phyloP scores from a whole-genome alignment of 768 basidiomycete genomes.

The Tylopilus felleus region DNA sequence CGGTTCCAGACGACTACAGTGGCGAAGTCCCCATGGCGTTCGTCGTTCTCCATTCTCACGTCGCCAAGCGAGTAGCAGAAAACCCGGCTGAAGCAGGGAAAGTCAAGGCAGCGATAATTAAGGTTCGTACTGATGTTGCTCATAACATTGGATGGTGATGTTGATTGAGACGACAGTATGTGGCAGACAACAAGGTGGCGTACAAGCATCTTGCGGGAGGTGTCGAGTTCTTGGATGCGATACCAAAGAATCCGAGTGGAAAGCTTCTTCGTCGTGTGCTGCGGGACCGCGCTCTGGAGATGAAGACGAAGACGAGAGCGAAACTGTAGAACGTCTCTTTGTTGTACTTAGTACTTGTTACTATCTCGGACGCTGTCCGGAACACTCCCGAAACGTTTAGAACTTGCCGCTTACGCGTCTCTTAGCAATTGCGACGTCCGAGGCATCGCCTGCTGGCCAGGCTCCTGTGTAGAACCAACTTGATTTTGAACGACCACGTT shows the following conservation, averaged over 20 bases:
- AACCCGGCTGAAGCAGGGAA: conserved; percentile 28
- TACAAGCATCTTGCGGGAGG: conserved; percentile 63
- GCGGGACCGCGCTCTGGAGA: conserved; percentile 46
- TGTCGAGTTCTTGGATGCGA: conserved; percentile 50
- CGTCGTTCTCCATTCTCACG: conserved; percentile 48
- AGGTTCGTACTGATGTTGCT: conserved; percentile 34
- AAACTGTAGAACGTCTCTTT: conserved; percentile 16
- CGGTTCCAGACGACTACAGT: conserved; percentile 63
- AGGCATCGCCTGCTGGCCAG: conserved; percentile 1
- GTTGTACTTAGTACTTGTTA: too few species aligned
- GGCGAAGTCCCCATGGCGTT: conserved; percentile 74
- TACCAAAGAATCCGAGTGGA: conserved; percentile 65
- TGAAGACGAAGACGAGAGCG: conserved; percentile 16
- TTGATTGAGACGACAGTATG: conserved; percentile 36
- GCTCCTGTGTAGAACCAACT: neutral
- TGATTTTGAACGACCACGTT: neutral
- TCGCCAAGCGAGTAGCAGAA: conserved; percentile 33
- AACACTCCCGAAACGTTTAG: neutral
- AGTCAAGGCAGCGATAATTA: conserved; percentile 45
- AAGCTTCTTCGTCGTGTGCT: conserved; percentile 51
- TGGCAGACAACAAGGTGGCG: conserved; percentile 49
- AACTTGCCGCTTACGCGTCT: conserved; percentile 18
- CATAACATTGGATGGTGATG: neutral
- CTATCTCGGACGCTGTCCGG: neutral
- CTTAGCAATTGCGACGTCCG: neutral